Evolutionary conservation across 768 basidiomycete species (phyloP).

Genomic region (Mycena albidolilacea): DNA sequence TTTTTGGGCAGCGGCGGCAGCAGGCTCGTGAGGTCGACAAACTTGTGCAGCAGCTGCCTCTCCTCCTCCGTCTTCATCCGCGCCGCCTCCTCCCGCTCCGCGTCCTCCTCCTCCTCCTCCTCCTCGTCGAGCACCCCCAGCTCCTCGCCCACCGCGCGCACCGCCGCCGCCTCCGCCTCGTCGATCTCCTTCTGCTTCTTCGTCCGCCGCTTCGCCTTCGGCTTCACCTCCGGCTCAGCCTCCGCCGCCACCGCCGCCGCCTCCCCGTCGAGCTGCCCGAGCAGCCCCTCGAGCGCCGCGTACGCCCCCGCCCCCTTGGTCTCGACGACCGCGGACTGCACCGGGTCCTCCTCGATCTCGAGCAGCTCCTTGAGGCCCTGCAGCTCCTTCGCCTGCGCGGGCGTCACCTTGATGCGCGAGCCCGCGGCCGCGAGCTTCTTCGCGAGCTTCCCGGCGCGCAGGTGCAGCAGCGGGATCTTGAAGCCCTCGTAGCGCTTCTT

Average conservation of each 20-base stretch:
- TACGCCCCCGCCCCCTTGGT: slow-evolving; percentile 46
- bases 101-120: slow-evolving; percentile 6
- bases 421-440: slow-evolving; percentile 63
- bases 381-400: slow-evolving; percentile 55
- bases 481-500: slow-evolving; percentile 82
- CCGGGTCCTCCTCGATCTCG: slow-evolving; percentile 53
- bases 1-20: slow-evolving; percentile 88
- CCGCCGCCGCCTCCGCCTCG: slow-evolving; percentile 38
- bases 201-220: slow-evolving; percentile 43
- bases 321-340: slow-evolving; percentile 47
- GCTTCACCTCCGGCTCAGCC: slow-evolving; percentile 19
- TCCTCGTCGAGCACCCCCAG: slow-evolving; percentile 30
- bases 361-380: slow-evolving; percentile 52
- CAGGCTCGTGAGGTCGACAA: slow-evolving; percentile 81
- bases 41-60: slow-evolving; percentile 61
- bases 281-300: slow-evolving; percentile 22
- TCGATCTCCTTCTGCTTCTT: slow-evolving; percentile 40
- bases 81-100: slow-evolving; percentile 9
- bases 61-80: background rate
- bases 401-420: slow-evolving; percentile 57
- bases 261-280: slow-evolving; percentile 27
- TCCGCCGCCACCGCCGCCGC: slow-evolving; percentile 41
- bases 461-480: slow-evolving; percentile 70
- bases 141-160: background rate
- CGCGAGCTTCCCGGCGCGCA: slow-evolving; percentile 55